These are phyloP conservation scores for Rosa multiflora DNA, from an alignment of 306 rosid species.

Conservation along the genomic window DNA sequence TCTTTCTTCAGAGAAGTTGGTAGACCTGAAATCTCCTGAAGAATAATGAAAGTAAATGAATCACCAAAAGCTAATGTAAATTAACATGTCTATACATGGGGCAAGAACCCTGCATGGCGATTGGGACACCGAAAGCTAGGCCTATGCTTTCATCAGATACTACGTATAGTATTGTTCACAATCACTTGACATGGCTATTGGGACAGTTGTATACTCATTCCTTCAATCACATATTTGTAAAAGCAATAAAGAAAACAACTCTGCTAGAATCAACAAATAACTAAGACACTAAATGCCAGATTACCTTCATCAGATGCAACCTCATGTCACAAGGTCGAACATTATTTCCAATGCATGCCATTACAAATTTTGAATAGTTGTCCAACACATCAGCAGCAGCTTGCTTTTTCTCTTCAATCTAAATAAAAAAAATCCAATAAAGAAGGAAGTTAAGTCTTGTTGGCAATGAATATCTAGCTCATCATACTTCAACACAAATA, in stretches of 20 bases:
- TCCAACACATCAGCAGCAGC: constrained; percentile 84
- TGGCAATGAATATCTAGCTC: not conserved
- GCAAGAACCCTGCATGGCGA: constrained; percentile 1
- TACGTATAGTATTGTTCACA: not conserved
- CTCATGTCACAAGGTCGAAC: constrained; percentile 77
- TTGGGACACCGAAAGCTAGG: not conserved
- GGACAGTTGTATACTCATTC: not conserved
- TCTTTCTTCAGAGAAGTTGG: constrained; percentile 81
- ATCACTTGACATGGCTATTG: not conserved
- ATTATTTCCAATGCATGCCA: constrained; percentile 74
- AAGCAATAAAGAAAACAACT: not conserved
- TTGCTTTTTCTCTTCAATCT: constrained; percentile 63
- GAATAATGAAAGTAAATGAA: constrained; percentile 1
- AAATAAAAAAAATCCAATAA: not conserved
- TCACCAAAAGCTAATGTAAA: constrained; percentile 13
- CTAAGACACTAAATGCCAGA: not conserved
- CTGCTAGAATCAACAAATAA: not conserved
- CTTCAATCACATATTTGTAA: not conserved
- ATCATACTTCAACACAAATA: constrained; percentile 12
- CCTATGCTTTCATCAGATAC: not conserved
- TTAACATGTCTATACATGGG: not conserved
- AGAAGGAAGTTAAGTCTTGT: not conserved
- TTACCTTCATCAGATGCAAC: constrained; percentile 93
- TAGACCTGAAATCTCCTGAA: constrained; percentile 83
- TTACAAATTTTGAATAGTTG: constrained; percentile 78